Evolutionary conservation across 2,329 filamentous ascomycete genomes (phyloP), one percentile per base, ranked within the genome.

Genomic region (Xylariales sp.): DNA sequence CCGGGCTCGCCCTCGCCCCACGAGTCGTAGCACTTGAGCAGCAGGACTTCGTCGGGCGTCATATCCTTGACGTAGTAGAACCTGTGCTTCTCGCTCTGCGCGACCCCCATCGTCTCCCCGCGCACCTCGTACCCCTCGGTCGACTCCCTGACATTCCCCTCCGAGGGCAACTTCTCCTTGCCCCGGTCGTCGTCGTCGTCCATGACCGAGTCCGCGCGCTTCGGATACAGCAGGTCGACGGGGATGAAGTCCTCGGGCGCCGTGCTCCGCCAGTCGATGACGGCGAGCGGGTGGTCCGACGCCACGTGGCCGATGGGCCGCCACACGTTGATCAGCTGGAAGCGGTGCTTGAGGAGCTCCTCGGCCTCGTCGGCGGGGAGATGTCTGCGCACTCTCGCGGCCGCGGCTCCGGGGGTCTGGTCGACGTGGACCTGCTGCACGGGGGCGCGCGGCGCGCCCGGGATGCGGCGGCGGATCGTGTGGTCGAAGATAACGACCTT

Each of bases 351-450:
- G 2, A 91, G 71, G 9, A 91, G 78, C 0, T 84, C 86, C 72
- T 90, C 87, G 1, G 83, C 82, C 0, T 71, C 80, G 0, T 89
- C 87, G 0, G 83, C 78, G 0, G 85, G 81, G 0, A 91, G 71
- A 72, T 93, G 90, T 0, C 89, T 82, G 1, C 87, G 82, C 14
- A 92, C 89, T 12, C 91, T 85, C 1, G 79, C 83, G 67, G 84
- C 87, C 0, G 89, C 89, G 0, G 91, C 90, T 0, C 74, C 78
- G 0, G 89, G 86, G 0, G 90, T 92, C 79, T 93, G 91, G 74
- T 93, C 91, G 14, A 93, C 89, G 69, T 93, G 91, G 0, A 92
- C 89, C 71, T 88, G 86, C 76, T 91, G 87, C 0, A 93, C 90
- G 0, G 91, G 91, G 69, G 87, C 86, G 5, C 90, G 84, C 0